phyloP scores from a whole-genome alignment of 352 stramenopile genomes.

The Plasmopara viticola region DNA sequence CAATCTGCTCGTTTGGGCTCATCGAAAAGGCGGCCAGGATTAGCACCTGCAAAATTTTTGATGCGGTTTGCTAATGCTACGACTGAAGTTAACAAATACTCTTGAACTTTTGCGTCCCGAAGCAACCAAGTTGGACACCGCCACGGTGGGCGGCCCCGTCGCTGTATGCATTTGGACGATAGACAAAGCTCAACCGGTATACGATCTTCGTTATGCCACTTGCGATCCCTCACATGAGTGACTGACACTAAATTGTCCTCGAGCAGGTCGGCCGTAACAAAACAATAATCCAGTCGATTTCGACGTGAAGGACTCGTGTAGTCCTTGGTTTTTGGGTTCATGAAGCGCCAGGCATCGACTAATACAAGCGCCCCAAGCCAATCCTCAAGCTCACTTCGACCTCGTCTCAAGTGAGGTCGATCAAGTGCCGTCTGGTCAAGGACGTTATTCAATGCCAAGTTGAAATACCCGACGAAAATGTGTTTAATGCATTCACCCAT shows the following conservation, averaged over 20 bases:
- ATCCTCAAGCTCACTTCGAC: neutral
- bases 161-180: neutral
- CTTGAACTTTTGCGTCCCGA: neutral
- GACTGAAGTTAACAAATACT: neutral
- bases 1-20: constrained; percentile 12
- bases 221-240: constrained; percentile 4
- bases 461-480: neutral
- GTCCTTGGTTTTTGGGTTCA: constrained; percentile 3
- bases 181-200: neutral
- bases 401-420: neutral
- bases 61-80: neutral
- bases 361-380: neutral
- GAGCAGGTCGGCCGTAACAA: constrained; percentile 10
- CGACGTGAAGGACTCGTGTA: constrained; percentile 6
- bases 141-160: neutral
- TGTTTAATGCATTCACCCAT: neutral
- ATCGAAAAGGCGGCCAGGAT: constrained; percentile 9
- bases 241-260: constrained; percentile 7
- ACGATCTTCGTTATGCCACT: constrained; percentile 14
- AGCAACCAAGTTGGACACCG: constrained; percentile 5
- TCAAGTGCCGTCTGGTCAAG: neutral
- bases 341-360: constrained; percentile 11
- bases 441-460: neutral
- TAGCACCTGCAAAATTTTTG: constrained; percentile 5
- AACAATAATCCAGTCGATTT: constrained; percentile 13